These are phyloP conservation scores for Eleusine coracana DNA, from an alignment of 176 grass and related monocot species.

Conservation along the genomic window DNA sequence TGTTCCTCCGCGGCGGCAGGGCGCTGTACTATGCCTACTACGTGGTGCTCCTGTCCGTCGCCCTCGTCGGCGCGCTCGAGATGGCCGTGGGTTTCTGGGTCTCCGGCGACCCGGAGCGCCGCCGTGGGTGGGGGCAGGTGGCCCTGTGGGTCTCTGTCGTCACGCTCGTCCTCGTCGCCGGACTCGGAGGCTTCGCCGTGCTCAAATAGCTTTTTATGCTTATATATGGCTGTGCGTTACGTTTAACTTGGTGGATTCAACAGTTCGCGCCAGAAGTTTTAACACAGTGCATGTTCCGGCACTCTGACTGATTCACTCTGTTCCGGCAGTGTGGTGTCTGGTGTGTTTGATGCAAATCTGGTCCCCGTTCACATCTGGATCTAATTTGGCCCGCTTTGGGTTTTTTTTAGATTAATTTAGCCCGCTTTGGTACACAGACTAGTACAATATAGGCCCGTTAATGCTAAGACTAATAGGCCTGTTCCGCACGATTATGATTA, in stretches of 20 bases:
- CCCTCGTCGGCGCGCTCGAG: neutral
- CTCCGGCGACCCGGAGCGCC: neutral
- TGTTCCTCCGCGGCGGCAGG: slow-evolving; percentile 22
- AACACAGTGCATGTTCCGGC: neutral
- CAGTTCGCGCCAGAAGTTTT: neutral
- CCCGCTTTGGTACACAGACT: too few species aligned
- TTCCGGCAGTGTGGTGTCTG: too few species aligned
- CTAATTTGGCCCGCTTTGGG: too few species aligned
- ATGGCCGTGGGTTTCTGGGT: slow-evolving; percentile 20
- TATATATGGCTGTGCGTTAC: too few species aligned
- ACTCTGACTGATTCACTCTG: neutral
- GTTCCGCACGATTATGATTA: neutral
- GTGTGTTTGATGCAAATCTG: too few species aligned
- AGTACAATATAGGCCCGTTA: too few species aligned
- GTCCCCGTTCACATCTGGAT: too few species aligned
- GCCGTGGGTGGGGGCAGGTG: neutral
- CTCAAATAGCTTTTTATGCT: neutral
- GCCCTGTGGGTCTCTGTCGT: slow-evolving; percentile 1
- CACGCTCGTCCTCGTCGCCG: slow-evolving; percentile 26
- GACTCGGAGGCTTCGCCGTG: slow-evolving; percentile 16
- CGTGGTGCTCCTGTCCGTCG: neutral
- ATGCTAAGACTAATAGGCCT: neutral
- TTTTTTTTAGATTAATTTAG: too few species aligned
- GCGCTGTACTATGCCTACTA: slow-evolving; percentile 26
- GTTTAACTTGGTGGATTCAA: neutral